Evolutionary conservation across 148 eudicot genomes (phyloP), one percentile per base, ranked within the genome.

Genomic region (Arctostaphylos glauca): DNA sequence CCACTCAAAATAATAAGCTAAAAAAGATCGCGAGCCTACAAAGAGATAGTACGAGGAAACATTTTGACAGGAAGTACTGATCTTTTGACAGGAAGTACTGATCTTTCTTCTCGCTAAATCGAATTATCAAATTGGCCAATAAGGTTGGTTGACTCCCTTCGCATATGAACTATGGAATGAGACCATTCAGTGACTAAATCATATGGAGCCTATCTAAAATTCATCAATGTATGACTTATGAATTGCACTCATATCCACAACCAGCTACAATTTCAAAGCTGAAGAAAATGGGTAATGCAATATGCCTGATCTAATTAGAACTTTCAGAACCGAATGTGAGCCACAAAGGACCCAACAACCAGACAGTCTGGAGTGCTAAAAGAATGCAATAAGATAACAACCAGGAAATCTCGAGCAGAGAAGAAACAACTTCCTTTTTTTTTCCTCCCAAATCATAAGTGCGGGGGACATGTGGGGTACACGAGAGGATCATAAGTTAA

Each of bases 311-410:
- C 31, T 6, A 47, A 18, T n/a, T n/a, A n/a, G n/a, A 74, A 74
- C 7, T 3, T 19, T 18, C 54, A 47, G 23, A 74, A 5, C 19
- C 15, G 4, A 21, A 12, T 14, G 18, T 43, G 21, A 18, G 43
- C 50, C 76, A 72, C 21, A 72, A 72, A 73, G 12, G 77, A 74
- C 77, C 56, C 7, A 49, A 48, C 14, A 21, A 41, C 77, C 77
- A 74, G 15, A 74, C 15, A 15, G 7, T 15, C 9, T 49, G 16
- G 10, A 8, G 2, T 49, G 49, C 9, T 3, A 25, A 25, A 8
- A n/a, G 52, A 49, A 49, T 74, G 41, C 56, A n/a, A 21, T 9
- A 48, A 74, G 56, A 74, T 48, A n/a, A 23, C 5, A 49, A n/a
- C 53, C 53, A 47, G 31, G 25, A 73, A 73, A 73, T 23, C 76